Evolutionary conservation across 345 rosid species (phyloP), one percentile per base, ranked within the genome.

Genomic region (Ceriops decandra): DNA sequence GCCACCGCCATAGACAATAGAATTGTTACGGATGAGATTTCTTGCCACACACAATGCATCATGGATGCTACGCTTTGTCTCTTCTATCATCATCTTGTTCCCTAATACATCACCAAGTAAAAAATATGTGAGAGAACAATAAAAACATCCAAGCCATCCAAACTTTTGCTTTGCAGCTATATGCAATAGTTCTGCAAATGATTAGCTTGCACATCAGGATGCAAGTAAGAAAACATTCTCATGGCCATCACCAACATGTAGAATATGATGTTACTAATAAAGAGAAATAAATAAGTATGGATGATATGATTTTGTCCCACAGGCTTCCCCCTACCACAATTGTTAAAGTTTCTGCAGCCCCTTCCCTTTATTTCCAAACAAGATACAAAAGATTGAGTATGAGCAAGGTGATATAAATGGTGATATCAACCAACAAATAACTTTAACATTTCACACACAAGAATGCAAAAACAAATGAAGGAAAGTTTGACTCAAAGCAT

Each of bases 71-170:
- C 97, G 93, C 81, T 95, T 95, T 9, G 99, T 92, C 85, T 95
- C 99, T 73, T 95, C 98, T 57, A 95, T 86, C 82, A 95, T 88
- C 97, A 95, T 92, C 77, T 92, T 92, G 86, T 95, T 92, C 70
- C 97, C 97, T 95, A 74, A 74, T 64, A 24, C 63, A 83, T 68
- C 62, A 76, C 60, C 17, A 70, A 52, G 66, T 62, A 71, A 36
- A 62, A 74, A 6, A 19, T 49, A 42, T 21, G 30, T 9, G 19
- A 9, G 63, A 71, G 57, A 74, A 66, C 66, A 26, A 51, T 10
- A 63, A 0, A 38, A 36, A 22, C 21, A 31, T 46, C 47, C 19
- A 47, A 26, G 51, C 35, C 52, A 19, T 51, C 31, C 59, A 21
- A 56, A 56, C 59, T 56, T 56, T 6, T 15, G 28, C 13, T 21